Base-by-base conservation (phyloP, 768 basidiomycete species). In the Clathrus columnatus region DNA sequence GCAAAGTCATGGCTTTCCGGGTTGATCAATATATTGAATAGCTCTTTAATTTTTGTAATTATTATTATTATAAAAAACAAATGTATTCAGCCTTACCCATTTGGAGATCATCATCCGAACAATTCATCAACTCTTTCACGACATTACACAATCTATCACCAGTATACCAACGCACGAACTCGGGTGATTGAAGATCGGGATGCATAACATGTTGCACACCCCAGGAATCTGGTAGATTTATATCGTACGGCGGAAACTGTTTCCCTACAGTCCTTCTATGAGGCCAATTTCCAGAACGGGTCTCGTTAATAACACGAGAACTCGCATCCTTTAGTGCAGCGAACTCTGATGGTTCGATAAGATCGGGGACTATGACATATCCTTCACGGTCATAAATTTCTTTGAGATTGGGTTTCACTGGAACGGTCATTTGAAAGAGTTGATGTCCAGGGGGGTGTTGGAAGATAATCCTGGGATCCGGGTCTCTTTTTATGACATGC, bases 181-280 rank as follows among this genome's bases (percentile, higher is more conserved):
- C 72, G 0, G 76, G 72, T 61, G 86, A 82, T 0, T 67, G 71
- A 0, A 90, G 73, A 28, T 75, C 80, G 1, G 86, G 87, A 62
- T 89, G 87, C 88, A 91, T 89, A 45, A 85, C 66, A 59, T 89
- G 85, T 60, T 89, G 87, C 1, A 88, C 80, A 1, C 87, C 88
- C 87, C 87, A 89, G 0, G 83, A 79, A 66, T 90, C 87, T 1
- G 80, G 76, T 50, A 79, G 67, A 41, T 61, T 71, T 28, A 76
- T 67, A 51, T 75, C 81, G 61, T 75, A 89, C 0, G 87, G 87
- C 2, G 87, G 86, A 58, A 89, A 90, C 65, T 87, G 85, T 58
- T 82, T 84, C 1, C 88, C 87, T 17, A 90, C 84, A 0, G 80
- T 82, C 30, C 87, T 77, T 3, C 85, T 73, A 60, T 83, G 73